Percentiles rank a stretch among this genome's conserved stretches.
phyloP scores from a whole-genome alignment of 208 protist species.

The Trypanosoma rangeli region DNA sequence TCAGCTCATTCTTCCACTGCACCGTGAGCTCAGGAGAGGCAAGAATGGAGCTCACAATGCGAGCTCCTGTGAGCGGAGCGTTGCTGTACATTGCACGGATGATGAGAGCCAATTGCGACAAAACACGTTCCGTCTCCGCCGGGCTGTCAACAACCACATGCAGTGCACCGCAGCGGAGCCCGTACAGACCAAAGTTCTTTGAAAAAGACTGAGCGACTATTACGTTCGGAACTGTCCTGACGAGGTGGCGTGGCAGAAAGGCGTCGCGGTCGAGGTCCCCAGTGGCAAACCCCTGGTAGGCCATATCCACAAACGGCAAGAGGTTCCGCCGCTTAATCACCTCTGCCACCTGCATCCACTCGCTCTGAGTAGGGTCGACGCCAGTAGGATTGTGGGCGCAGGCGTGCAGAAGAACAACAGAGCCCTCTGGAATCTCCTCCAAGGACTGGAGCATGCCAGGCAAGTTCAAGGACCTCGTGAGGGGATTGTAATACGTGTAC shows the following conservation, averaged over 20 bases:
- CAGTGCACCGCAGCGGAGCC: constrained; percentile 93
- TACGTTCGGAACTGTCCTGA: constrained; percentile 64
- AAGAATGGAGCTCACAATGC: constrained; percentile 91
- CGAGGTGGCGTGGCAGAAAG: constrained; percentile 63
- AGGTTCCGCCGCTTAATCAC: constrained; percentile 76
- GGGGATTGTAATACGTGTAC: constrained; percentile 80
- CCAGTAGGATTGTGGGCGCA: constrained; percentile 99
- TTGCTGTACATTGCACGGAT: constrained; percentile 96
- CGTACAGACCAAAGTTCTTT: constrained; percentile 98
- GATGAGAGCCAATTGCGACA: constrained; percentile 92
- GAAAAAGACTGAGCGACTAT: constrained; percentile 94
- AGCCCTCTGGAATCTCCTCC: constrained; percentile 53
- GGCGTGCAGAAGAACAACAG: constrained; percentile 95
- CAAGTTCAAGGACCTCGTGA: constrained; percentile 61
- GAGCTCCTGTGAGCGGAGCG: constrained; percentile 94
- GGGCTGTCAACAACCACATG: constrained; percentile 66
- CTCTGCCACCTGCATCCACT: constrained; percentile 92
- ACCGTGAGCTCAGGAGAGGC: constrained; percentile 55
- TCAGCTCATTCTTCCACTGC: constrained; percentile 88
- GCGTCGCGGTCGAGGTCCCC: constrained; percentile 94
- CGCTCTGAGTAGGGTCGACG: constrained; percentile 92
- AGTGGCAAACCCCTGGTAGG: constrained; percentile 95
- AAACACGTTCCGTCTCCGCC: constrained; percentile 67
- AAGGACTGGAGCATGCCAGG: constrained; percentile 73
- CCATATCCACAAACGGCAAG: constrained; percentile 94